Evolutionary conservation across 2,329 filamentous ascomycete genomes (phyloP).

Genomic region (Hypoxylon sp.): DNA sequence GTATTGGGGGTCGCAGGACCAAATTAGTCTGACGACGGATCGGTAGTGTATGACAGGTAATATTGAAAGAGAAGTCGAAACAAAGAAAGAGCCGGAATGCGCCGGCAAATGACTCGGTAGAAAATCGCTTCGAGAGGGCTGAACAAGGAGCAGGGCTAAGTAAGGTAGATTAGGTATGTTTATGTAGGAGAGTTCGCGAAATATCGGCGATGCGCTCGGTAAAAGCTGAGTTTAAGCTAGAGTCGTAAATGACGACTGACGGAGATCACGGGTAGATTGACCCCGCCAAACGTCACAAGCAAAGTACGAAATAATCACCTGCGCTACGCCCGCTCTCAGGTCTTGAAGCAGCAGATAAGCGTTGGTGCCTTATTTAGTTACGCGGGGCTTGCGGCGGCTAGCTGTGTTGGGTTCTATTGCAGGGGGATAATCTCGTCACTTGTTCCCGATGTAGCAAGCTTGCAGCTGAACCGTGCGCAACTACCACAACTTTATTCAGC

Average conservation of each 20-base stretch:
- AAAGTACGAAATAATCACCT: constrained; percentile 35
- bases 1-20: constrained; percentile 23
- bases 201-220: constrained; percentile 18
- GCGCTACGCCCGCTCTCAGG: constrained; percentile 25
- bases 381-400: constrained; percentile 38
- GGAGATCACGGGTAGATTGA: constrained; percentile 43
- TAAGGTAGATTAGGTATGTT: constrained; percentile 6
- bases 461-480: constrained; percentile 29
- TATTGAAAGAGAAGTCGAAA: constrained; percentile 5
- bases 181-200: constrained; percentile 17
- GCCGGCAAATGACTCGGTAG: constrained; percentile 21
- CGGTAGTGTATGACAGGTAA: not conserved
- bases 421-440: constrained; percentile 19
- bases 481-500: constrained; percentile 13
- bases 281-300: constrained; percentile 47
- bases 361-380: constrained; percentile 44
- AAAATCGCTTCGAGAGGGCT: not conserved
- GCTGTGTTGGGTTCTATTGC: constrained; percentile 14
- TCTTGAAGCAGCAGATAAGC: constrained; percentile 15
- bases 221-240: constrained; percentile 34
- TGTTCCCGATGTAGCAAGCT: constrained; percentile 19
- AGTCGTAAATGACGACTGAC: constrained; percentile 36
- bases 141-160: not conserved
- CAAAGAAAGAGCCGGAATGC: constrained; percentile 27
- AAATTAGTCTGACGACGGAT: constrained; percentile 3